Percentiles rank a stretch among this genome's conserved stretches.
These are phyloP conservation scores for Volvox africanus DNA, from an alignment of 139 green algal genomes.

Conservation along the genomic window DNA sequence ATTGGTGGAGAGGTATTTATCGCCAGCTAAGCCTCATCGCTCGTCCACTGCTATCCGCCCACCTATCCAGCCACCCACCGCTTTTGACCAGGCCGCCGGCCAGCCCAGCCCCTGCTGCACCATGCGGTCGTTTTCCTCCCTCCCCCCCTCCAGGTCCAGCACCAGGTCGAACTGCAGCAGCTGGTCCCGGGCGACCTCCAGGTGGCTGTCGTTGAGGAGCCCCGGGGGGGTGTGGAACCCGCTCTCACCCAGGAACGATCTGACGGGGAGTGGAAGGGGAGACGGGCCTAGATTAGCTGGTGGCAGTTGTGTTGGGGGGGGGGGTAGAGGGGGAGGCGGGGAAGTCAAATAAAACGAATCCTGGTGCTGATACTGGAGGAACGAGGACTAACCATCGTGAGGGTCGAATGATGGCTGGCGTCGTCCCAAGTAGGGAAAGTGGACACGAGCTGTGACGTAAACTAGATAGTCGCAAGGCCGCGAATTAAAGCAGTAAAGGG, in stretches of 20 bases:
- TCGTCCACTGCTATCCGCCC: background rate
- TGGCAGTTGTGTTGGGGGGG: background rate
- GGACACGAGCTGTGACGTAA: too few relatives aligned
- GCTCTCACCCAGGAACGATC: conserved; percentile 25
- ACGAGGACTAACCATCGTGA: too few relatives aligned
- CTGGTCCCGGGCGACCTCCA: background rate
- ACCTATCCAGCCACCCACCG: background rate
- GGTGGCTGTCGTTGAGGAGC: background rate
- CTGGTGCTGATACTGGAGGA: background rate
- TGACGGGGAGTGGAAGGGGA: background rate
- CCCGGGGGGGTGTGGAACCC: conserved; percentile 28
- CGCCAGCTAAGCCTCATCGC: too few relatives aligned
- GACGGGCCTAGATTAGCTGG: background rate
- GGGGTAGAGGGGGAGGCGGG: background rate
- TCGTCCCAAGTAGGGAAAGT: too few relatives aligned
- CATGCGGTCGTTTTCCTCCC: background rate
- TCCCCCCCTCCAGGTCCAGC: conserved; percentile 4
- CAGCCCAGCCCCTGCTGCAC: conserved; percentile 23
- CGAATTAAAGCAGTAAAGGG: too few relatives aligned
- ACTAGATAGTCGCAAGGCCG: too few relatives aligned
- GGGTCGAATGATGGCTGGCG: too few relatives aligned
- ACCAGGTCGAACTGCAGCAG: conserved; percentile 40
- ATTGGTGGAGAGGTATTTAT: too few relatives aligned
- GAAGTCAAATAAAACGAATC: background rate
- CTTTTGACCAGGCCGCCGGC: background rate